These are phyloP conservation scores for Begonia masoniana DNA, from an alignment of 306 rosid species.

Conservation along the genomic window DNA sequence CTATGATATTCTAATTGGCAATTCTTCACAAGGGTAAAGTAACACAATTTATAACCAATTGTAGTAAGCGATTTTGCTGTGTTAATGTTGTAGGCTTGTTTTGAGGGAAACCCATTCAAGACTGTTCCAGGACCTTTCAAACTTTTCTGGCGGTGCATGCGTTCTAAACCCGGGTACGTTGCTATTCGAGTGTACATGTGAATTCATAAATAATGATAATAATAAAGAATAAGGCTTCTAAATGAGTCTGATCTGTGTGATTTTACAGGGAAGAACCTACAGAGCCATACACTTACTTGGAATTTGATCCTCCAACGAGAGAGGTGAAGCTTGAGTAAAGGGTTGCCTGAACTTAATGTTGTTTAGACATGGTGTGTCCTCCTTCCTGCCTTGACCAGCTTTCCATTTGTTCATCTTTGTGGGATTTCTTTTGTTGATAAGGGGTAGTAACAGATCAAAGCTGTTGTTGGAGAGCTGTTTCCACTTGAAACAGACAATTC, in stretches of 20 bases:
- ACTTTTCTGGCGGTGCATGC: slow-evolving; percentile 95
- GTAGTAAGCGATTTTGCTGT: neutral
- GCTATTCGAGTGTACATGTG: neutral
- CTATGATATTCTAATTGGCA: too few species aligned
- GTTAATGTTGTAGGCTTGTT: slow-evolving; percentile 53
- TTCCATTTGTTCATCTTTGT: too few species aligned
- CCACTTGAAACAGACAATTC: too few species aligned
- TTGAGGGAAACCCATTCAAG: slow-evolving; percentile 94
- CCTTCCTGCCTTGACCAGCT: too few species aligned
- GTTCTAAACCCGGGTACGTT: slow-evolving; percentile 82
- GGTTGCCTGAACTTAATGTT: too few species aligned
- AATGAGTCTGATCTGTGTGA: neutral
- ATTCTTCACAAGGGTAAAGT: too few species aligned
- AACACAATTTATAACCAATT: neutral
- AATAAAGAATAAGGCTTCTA: neutral
- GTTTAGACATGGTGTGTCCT: too few species aligned
- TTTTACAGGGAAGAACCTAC: slow-evolving; percentile 81
- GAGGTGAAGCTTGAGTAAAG: slow-evolving; percentile 48
- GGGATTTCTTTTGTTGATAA: too few species aligned
- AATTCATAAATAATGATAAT: neutral
- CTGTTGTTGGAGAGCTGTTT: too few species aligned
- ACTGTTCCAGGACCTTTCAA: slow-evolving; percentile 96
- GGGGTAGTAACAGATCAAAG: too few species aligned
- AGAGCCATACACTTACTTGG: slow-evolving; percentile 62
- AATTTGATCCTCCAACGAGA: slow-evolving; percentile 60